Evolutionary conservation across 352 stramenopile species (phyloP), one percentile per base, ranked within the genome.

Genomic region (Globisporangium camurandrum): DNA sequence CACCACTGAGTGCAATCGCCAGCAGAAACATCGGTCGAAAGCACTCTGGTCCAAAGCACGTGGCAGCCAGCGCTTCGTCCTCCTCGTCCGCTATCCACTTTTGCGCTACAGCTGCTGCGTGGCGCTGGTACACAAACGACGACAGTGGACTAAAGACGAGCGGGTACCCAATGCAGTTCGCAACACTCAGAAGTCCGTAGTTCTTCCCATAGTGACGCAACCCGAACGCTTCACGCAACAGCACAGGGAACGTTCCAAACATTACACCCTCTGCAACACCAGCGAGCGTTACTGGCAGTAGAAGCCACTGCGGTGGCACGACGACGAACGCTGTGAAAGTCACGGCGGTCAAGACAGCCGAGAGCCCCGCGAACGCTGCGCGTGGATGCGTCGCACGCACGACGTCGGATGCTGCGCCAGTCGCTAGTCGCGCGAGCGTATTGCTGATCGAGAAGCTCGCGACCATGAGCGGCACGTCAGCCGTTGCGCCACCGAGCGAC

Each of bases 191-290:
- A 40, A 90, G 67, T 6, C 82, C 82, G 49, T 86, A 93, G 56
- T 93, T 93, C 53, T 91, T 91, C 42, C 82, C 82, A 61, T 85
- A 90, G 59, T 93, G 75, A 34, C 62, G 63, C 20, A 84, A 38
- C 14, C 82, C 82, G 50, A 91, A 93, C 33, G 82, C 67, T 40
- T 93, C 82, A 28, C 82, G 82, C 44, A 88, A 74, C 39, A 93
- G 74, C 23, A 93, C 79, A 2, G 82, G 78, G 48, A 87, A 93
- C 41, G 70, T 77, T 46, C 68, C 75, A 36, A 90, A 93, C 74
- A 93, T 88, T 34, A 86, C 69, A 28, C 82, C 82, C 28, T 91
- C 82, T 1, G 75, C 69, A 30, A 88, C 66, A 0, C 82, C 82
- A 9, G 82, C 74, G 47, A 86, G 57, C 1, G 61, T 64, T 39